phyloP scores from a whole-genome alignment of 2,329 filamentous ascomycete species.

The Atkinsonella hypoxylon region DNA sequence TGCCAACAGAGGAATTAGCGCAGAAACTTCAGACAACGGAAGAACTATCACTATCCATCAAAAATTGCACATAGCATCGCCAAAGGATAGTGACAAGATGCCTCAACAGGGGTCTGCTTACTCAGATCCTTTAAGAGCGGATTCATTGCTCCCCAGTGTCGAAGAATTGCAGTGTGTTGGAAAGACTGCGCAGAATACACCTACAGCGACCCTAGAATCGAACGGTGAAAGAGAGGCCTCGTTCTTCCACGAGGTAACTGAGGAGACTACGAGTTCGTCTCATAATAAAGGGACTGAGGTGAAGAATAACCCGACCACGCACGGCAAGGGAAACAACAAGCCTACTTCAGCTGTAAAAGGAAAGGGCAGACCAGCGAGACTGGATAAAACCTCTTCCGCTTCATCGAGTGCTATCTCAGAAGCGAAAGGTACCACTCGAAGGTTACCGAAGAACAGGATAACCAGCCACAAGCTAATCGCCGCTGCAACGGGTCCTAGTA shows the following conservation, averaged over 20 bases:
- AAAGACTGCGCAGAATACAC: neutral
- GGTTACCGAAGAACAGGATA: neutral
- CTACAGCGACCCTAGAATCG: neutral
- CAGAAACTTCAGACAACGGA: conserved; percentile 19
- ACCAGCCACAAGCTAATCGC: conserved; percentile 3
- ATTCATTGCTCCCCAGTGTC: too few relatives aligned
- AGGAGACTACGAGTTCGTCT: neutral
- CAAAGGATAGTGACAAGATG: conserved; percentile 14
- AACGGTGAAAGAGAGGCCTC: neutral
- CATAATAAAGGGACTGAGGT: neutral
- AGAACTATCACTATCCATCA: conserved; percentile 25
- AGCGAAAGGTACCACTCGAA: neutral
- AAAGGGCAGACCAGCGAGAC: neutral
- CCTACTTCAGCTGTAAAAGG: neutral
- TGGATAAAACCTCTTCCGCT: neutral
- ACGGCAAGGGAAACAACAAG: neutral
- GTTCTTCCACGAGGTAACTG: neutral
- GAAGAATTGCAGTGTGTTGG: neutral
- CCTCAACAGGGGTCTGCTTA: neutral
- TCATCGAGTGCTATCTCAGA: neutral
- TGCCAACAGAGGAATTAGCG: conserved; percentile 25
- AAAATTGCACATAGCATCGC: conserved; percentile 18
- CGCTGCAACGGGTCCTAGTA: conserved; percentile 3
- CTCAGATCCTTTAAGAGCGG: neutral
- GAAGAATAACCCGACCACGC: neutral